Evolutionary conservation across 805 yeast genomes (phyloP).

Genomic region (Wickerhamiella australiensis): DNA sequence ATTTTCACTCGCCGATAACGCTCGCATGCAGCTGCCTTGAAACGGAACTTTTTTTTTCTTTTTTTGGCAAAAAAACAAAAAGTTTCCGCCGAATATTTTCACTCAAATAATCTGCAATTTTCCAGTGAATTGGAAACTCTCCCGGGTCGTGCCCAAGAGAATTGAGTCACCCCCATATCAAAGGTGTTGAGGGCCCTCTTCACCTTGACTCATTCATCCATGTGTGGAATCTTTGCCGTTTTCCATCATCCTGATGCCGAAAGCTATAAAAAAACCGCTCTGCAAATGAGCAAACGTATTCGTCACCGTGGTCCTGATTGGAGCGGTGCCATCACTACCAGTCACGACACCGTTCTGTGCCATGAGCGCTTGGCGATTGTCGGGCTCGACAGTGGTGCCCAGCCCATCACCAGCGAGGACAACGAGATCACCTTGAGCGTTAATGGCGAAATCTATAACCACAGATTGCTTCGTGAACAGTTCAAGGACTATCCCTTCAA

Average conservation of each 20-base stretch:
- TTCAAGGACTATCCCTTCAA: constrained; percentile 62
- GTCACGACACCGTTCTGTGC: constrained; percentile 69
- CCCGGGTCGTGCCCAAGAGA: too few relatives aligned
- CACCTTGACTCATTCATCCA: constrained; percentile 24
- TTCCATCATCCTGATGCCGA: constrained; percentile 70
- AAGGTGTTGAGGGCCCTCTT: neutral
- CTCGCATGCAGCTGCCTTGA: neutral
- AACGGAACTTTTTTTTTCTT: too few relatives aligned
- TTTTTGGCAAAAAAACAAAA: neutral
- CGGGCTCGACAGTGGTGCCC: constrained; percentile 96
- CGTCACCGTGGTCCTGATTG: constrained; percentile 99
- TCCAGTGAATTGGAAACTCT: neutral
- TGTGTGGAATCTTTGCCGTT: constrained; percentile 99
- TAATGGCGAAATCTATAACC: constrained; percentile 98
- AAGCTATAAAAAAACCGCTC: constrained; percentile 72
- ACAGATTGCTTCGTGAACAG: constrained; percentile 72
- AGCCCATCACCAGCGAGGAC: constrained; percentile 79
- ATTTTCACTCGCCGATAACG: constrained; percentile 3
- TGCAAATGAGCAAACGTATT: constrained; percentile 78
- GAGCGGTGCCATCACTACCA: constrained; percentile 69
- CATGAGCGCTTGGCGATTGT: constrained; percentile 98
- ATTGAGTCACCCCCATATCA: constrained; percentile 1
- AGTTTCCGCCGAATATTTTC: neutral
- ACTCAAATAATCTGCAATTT: neutral
- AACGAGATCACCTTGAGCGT: constrained; percentile 67